Percentiles rank a stretch among this genome's conserved stretches.
These are phyloP conservation scores for Syncephalastrum monosporum DNA, from an alignment of 371 early-diverging fungal species.

Conservation along the genomic window DNA sequence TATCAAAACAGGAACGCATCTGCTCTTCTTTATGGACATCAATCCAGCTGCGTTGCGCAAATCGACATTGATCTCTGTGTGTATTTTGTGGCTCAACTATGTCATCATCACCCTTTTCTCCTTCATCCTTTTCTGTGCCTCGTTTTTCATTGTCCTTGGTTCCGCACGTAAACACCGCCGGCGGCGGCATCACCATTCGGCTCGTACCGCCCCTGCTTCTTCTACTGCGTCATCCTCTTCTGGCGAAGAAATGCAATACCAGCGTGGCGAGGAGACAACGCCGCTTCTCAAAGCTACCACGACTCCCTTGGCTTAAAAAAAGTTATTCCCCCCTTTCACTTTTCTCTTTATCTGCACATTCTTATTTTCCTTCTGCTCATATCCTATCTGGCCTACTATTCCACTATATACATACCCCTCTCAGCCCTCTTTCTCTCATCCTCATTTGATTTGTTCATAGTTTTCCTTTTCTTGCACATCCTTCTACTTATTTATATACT, in stretches of 20 bases:
- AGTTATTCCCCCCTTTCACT: neutral
- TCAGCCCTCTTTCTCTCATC: conserved; percentile 1
- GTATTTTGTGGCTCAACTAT: conserved; percentile 34
- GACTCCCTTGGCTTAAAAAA: conserved; percentile 2
- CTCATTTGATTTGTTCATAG: conserved; percentile 7
- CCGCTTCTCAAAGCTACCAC: conserved; percentile 17
- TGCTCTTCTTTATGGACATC: conserved; percentile 15
- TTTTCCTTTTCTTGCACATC: conserved; percentile 3
- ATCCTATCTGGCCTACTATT: neutral
- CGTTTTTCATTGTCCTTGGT: conserved; percentile 31
- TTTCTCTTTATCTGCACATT: neutral
- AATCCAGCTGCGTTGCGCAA: conserved; percentile 14
- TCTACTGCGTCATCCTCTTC: conserved; percentile 5
- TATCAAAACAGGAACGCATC: conserved; percentile 18
- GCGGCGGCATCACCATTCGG: conserved; percentile 6
- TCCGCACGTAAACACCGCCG: conserved; percentile 1
- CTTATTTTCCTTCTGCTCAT: neutral
- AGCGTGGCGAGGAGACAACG: conserved; percentile 18
- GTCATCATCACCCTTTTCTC: conserved; percentile 25
- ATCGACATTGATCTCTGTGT: conserved; percentile 17
- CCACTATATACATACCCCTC: conserved; percentile 7
- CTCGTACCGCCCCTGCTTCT: conserved; percentile 1
- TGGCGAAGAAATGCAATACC: conserved; percentile 17
- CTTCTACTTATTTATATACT: conserved; percentile 7
- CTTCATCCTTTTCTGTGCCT: conserved; percentile 33